Conservation (phyloP, 345 rosid genomes). For the Camelina laxa region DNA sequence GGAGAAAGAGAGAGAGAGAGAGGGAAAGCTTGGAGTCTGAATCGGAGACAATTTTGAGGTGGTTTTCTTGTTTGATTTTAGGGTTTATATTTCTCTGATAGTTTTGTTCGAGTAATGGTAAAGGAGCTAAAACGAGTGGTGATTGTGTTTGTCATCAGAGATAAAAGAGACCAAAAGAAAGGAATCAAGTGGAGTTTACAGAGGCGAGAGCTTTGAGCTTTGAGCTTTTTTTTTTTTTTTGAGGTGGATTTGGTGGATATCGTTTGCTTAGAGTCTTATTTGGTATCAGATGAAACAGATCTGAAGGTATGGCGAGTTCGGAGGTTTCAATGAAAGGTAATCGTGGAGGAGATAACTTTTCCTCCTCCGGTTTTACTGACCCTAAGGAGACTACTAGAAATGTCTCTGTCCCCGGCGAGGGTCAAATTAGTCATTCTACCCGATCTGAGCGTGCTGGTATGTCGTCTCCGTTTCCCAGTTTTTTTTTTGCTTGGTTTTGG, state of each 20-base stretch:
- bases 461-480: conserved; percentile 3
- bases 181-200: conserved; percentile 16
- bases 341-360: conserved; percentile 52
- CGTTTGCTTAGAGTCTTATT: background rate
- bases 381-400: conserved; percentile 36
- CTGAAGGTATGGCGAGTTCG: conserved; percentile 56
- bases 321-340: conserved; percentile 51
- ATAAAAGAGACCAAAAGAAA: conserved; percentile 1
- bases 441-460: conserved; percentile 36
- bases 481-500: conserved; percentile 2
- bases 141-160: conserved; percentile 25
- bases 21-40: conserved; percentile 39
- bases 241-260: conserved; percentile 35
- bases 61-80: conserved; percentile 29
- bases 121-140: conserved; percentile 38
- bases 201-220: conserved; percentile 23
- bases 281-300: conserved; percentile 60
- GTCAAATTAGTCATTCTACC: conserved; percentile 46
- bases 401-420: conserved; percentile 44
- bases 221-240: background rate
- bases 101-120: conserved; percentile 31
- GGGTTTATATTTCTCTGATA: conserved; percentile 30
- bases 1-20: conserved; percentile 35
- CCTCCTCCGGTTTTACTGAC: conserved; percentile 49
- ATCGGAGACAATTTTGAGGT: conserved; percentile 44